phyloP scores from a whole-genome alignment of 768 basidiomycete genomes.

The Auriculariales sp. region DNA sequence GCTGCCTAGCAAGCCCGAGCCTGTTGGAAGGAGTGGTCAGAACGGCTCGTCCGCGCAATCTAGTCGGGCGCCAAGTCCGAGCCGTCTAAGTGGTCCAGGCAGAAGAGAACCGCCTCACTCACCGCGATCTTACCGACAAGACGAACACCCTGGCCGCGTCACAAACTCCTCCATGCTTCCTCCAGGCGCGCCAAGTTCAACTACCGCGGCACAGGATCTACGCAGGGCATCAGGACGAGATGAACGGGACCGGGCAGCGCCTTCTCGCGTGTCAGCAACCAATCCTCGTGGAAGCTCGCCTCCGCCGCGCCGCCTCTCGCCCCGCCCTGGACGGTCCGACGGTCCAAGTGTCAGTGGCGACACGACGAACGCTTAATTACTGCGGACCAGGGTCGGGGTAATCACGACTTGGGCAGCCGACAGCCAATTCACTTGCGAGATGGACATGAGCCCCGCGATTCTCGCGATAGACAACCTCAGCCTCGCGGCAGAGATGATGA shows the following conservation, averaged over 20 bases:
- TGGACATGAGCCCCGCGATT: background rate
- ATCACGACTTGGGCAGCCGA: background rate
- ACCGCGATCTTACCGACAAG: constrained; percentile 22
- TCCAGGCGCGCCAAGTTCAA: constrained; percentile 64
- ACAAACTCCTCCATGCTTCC: constrained; percentile 53
- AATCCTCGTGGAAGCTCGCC: background rate
- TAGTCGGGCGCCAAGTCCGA: constrained; percentile 10
- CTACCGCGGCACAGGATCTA: constrained; percentile 61
- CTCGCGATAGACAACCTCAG: constrained; percentile 9
- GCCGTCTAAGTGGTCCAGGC: constrained; percentile 9
- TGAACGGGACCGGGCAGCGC: background rate
- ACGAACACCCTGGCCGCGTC: constrained; percentile 26
- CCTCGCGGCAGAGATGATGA: constrained; percentile 10
- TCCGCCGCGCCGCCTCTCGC: background rate
- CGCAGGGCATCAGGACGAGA: constrained; percentile 25
- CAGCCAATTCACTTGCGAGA: background rate
- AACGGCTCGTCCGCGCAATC: constrained; percentile 2
- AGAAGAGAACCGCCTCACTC: constrained; percentile 23
- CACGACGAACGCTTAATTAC: background rate
- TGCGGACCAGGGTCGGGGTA: background rate
- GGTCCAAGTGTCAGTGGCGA: background rate
- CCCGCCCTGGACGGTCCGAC: background rate
- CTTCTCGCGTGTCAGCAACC: background rate
- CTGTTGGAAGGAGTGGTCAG: background rate
- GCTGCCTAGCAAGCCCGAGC: background rate